These are phyloP conservation scores for Rhizoclosmatium sp. DNA, from an alignment of 192 early-diverging fungal genomes.

Conservation along the genomic window DNA sequence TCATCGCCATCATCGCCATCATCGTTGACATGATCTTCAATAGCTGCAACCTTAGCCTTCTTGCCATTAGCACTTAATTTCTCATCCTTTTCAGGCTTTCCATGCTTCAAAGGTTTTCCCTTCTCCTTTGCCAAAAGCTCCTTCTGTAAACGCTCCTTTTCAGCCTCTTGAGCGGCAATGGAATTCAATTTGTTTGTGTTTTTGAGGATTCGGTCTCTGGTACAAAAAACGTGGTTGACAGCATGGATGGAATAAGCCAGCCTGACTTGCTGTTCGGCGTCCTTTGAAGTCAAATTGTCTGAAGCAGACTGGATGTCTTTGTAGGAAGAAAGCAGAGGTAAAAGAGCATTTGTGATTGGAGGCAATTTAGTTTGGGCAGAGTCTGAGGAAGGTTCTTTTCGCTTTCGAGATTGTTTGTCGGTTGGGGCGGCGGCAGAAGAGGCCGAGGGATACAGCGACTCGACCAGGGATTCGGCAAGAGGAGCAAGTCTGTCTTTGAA, in stretches of 20 bases:
- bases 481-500: not conserved
- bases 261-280: not conserved
- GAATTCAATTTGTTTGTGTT: slow-evolving; percentile 70
- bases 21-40: not conserved
- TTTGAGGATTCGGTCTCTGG: slow-evolving; percentile 76
- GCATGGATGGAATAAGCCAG: slow-evolving; percentile 81
- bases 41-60: not conserved
- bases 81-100: not conserved
- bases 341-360: not conserved
- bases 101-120: not conserved
- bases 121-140: not conserved
- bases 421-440: not conserved
- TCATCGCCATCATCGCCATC: slow-evolving; percentile 3
- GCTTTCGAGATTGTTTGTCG: not conserved
- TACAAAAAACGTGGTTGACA: slow-evolving; percentile 91
- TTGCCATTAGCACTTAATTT: not conserved
- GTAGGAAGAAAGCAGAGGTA: not conserved
- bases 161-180: not conserved
- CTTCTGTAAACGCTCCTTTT: not conserved
- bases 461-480: not conserved
- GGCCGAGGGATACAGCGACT: not conserved
- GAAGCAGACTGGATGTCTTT: not conserved
- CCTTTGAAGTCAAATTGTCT: not conserved
- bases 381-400: not conserved
- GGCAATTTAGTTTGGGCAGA: not conserved